Base-by-base conservation (phyloP, 2,329 filamentous ascomycete species). In the Coniochaeta sp. region DNA sequence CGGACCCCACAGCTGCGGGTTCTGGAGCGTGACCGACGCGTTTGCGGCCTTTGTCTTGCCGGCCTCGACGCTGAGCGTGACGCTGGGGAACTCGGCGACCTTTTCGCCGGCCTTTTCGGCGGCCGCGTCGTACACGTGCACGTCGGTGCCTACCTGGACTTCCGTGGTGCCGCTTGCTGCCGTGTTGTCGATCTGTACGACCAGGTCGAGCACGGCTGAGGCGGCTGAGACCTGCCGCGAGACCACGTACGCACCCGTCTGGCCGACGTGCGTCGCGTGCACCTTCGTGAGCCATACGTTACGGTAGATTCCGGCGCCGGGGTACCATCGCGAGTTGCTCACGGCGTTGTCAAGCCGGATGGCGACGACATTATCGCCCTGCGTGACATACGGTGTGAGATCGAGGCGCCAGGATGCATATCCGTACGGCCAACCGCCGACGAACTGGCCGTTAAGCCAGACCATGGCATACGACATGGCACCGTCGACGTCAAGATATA, bases 201-300 rank as follows among this genome's bases (percentile, higher is more conserved):
- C 67, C 1, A 83, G 55, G 16, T 79, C 69, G 22, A 82, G 63
- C 0, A 72, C 77, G 0, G 81, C 81, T 0, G 77, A 75, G 7
- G 74, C 60, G 0, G 69, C 62, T 2, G 81, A 80, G 0, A 84
- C 75, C 3, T 70, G 65, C 14, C 69, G 74, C 7, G 80, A 76
- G 1, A 76, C 80, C 59, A 83, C 71, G 55, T 73, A 78, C 0
- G 80, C 82, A 3, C 81, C 81, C 55, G 71, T 80, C 52, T 83
- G 77, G 9, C 68, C 75, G 3, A 84, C 75, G 61, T 82, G 81
- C 0, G 73, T 70, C 1, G 74, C 66, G 38, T 76, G 68, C 12
- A 77, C 75, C 60, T 78, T 82, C 38, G 77, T 75, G 17, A 84
- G 72, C 81, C 80, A 84, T 4, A 83, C 72, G 60, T 82, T 81